Evolutionary conservation across 2,329 filamentous ascomycete genomes (phyloP), one percentile per base, ranked within the genome.

Genomic region (Colletotrichum nymphaeae): DNA sequence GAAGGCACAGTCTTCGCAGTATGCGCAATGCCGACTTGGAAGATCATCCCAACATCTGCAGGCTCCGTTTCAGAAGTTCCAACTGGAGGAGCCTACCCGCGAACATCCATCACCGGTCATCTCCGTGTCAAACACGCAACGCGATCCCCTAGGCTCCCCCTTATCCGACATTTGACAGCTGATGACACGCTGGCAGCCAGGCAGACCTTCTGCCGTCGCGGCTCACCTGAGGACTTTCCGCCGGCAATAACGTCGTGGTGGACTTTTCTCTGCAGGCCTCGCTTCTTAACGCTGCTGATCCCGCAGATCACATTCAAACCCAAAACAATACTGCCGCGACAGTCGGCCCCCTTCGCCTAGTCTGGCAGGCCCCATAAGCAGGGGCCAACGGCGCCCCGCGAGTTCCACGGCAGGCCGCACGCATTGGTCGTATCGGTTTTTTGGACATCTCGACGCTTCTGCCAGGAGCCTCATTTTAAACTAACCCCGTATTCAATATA

Each of bases 281-380:
- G 52, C 46, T 69, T 59, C 32, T 30, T 55, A 63, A 56, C 55
- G 59, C 49, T 66, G 71, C 67, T 73, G 71, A 73, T 73, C 71
- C 60, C 37, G 70, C 67, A 70, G 67, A 73, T 73, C 71, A 57
- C 56, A 73, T 71, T 69, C 67, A 73, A 71, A 73, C 55, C 55
- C 67, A 56, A 62, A 71, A 70, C 46, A 66, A 69, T 35, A 71
- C 67, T 70, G 60, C 56, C 71, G 67, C 56, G 52, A 65, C 8
- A 58, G 22, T 49, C 59, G 67, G 56, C 60, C 60, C 49, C 60
- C 35, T 49, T 66, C 22, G 60, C 67, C 56, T 62, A 56, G 30
- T 73, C 55, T 56, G 56, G 67, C 71, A 71, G 56, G 56, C 60
- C 16, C 67, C 60, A 57, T 62, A 5, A 42, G 56, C 26, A 70